Conservation (phyloP, 2,329 filamentous ascomycete species). For the Cladosporium sp. region DNA sequence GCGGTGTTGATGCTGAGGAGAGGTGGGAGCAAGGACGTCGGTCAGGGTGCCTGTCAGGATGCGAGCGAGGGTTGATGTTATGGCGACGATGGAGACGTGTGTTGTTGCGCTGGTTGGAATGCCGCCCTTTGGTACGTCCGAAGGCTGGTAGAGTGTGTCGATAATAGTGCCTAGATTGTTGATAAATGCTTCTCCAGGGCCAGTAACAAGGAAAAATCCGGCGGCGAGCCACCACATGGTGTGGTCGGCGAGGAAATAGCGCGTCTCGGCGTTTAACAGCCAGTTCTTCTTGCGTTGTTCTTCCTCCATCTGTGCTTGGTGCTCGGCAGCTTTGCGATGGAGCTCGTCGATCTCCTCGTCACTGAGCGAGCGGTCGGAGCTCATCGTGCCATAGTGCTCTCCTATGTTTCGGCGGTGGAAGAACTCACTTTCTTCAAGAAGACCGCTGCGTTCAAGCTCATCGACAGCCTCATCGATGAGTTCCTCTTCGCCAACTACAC, state of each 20-base stretch:
- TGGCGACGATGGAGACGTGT: slow-evolving; percentile 86
- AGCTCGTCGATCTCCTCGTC: slow-evolving; percentile 46
- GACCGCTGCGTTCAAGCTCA: slow-evolving; percentile 81
- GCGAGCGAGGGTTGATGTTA: slow-evolving; percentile 85
- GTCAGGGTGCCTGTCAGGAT: slow-evolving; percentile 86
- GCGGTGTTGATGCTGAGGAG: slow-evolving; percentile 54
- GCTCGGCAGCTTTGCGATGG: slow-evolving; percentile 42
- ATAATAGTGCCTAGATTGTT: slow-evolving; percentile 96
- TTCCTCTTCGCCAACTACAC: slow-evolving; percentile 77
- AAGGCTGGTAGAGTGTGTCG: slow-evolving; percentile 70
- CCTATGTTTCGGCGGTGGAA: slow-evolving; percentile 45
- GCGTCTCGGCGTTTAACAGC: slow-evolving; percentile 87
- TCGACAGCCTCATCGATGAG: slow-evolving; percentile 88
- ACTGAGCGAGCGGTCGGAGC: slow-evolving; percentile 35
- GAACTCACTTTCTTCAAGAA: slow-evolving; percentile 71
- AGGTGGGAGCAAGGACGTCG: slow-evolving; percentile 69
- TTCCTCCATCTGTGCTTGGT: slow-evolving; percentile 46
- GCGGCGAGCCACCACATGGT: slow-evolving; percentile 95
- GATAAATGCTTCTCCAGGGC: slow-evolving; percentile 95
- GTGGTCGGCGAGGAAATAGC: slow-evolving; percentile 74
- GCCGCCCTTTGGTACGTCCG: slow-evolving; percentile 43
- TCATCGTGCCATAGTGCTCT: slow-evolving; percentile 57
- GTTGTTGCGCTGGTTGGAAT: slow-evolving; percentile 65
- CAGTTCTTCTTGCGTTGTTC: slow-evolving; percentile 75
- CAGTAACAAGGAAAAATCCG: slow-evolving; percentile 89